Conservation (phyloP, 2,329 filamentous ascomycete species). For the Xylaria sp. region DNA sequence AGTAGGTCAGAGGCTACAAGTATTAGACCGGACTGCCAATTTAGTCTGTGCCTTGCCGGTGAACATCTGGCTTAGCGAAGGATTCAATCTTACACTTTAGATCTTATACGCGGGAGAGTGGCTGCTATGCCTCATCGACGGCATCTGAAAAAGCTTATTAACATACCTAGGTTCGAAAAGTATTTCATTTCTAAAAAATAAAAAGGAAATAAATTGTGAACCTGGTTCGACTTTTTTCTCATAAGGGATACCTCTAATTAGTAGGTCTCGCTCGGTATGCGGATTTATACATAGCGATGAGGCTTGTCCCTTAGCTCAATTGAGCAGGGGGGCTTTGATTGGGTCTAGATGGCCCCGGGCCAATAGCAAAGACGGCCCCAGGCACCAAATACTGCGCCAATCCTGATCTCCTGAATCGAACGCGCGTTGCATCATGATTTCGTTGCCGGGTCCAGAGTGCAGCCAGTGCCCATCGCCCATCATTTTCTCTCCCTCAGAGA, state of each 20-base stretch:
- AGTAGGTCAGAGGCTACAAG: neutral
- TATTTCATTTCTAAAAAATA: neutral
- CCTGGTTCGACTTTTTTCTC: neutral
- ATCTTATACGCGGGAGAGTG: neutral
- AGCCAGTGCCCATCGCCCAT: neutral
- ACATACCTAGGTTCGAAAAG: neutral
- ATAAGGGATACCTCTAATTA: neutral
- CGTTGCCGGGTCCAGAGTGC: conserved; percentile 10
- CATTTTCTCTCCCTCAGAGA: neutral
- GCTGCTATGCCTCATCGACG: conserved; percentile 14
- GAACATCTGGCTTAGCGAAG: conserved; percentile 15
- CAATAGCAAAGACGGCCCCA: conserved; percentile 4
- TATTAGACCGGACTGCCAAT: neutral
- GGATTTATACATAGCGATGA: neutral
- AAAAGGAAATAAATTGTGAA: conserved; percentile 22
- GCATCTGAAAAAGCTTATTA: neutral
- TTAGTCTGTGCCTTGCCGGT: neutral
- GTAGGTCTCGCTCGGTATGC: neutral
- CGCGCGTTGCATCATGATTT: conserved; percentile 35
- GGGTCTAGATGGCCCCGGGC: conserved; percentile 6
- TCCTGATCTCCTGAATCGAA: conserved; percentile 20
- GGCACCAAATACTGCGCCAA: neutral
- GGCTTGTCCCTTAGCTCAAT: neutral
- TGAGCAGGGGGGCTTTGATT: conserved; percentile 17
- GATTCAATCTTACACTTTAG: conserved; percentile 9